Percentiles rank a stretch among this genome's conserved stretches.
Evolutionary conservation across 441 rosid species (phyloP).

Genomic region (Bruguiera hainesii): DNA sequence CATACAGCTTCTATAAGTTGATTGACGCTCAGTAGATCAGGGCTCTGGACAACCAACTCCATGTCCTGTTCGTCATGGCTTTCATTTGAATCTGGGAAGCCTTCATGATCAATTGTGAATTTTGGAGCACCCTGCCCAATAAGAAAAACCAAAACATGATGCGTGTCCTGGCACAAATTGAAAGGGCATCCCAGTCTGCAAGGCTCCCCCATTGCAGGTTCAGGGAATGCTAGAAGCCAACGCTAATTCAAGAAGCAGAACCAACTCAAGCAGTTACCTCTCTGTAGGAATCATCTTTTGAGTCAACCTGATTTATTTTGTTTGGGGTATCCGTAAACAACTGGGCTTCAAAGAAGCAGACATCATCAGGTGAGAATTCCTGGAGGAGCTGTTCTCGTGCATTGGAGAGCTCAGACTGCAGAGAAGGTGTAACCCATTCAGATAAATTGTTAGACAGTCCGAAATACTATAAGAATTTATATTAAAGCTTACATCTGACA

Average conservation of each 20-base stretch:
- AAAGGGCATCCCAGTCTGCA: background rate
- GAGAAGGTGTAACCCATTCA: conserved; percentile 14
- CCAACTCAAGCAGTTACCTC: conserved; percentile 27
- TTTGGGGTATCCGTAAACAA: conserved; percentile 44
- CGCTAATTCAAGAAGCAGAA: background rate
- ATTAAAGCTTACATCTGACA: conserved; percentile 49
- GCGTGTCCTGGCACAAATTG: background rate
- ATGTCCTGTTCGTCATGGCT: conserved; percentile 29
- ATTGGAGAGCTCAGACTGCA: conserved; percentile 57
- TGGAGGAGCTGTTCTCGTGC: conserved; percentile 52
- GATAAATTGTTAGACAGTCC: background rate
- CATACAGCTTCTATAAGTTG: conserved; percentile 72
- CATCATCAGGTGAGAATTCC: conserved; percentile 82
- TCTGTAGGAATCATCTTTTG: conserved; percentile 28
- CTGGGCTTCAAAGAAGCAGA: conserved; percentile 70
- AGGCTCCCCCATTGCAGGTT: no score
- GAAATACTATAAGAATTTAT: conserved; percentile 17
- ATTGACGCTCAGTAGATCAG: conserved; percentile 47
- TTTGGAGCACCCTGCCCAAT: conserved; percentile 35
- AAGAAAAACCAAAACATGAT: conserved; percentile 14
- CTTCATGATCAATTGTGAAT: conserved; percentile 40
- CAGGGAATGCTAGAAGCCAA: conserved; percentile 8
- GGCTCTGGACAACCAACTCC: conserved; percentile 26
- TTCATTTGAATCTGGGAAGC: conserved; percentile 39
- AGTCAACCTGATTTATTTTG: conserved; percentile 37